Conservation (phyloP, 2,329 filamentous ascomycete genomes). For the Plenodomus biglobosus region DNA sequence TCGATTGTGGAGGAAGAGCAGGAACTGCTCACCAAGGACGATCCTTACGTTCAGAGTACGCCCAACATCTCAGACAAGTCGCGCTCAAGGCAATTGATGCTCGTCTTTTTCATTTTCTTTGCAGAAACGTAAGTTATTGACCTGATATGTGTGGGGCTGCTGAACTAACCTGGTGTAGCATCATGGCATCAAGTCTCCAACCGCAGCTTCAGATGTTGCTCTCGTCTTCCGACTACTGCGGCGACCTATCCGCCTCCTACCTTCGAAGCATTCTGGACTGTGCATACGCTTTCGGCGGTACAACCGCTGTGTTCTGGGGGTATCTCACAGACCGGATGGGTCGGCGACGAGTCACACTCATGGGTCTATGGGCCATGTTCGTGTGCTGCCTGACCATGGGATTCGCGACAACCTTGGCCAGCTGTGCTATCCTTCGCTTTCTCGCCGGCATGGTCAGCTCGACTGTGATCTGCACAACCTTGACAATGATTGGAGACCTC, state of each 20-base stretch:
- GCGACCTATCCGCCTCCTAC: slow-evolving; percentile 50
- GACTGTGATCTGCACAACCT: slow-evolving; percentile 48
- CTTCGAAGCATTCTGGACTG: slow-evolving; percentile 52
- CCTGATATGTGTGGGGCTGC: neutral
- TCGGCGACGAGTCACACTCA: slow-evolving; percentile 48
- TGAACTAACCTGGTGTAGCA: slow-evolving; percentile 24
- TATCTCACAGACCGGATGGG: slow-evolving; percentile 49
- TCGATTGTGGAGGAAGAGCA: slow-evolving; percentile 33
- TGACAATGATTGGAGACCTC: slow-evolving; percentile 53
- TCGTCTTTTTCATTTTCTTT: slow-evolving; percentile 52
- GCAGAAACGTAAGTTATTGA: slow-evolving; percentile 47
- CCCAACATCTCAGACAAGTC: slow-evolving; percentile 23
- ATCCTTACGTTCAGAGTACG: slow-evolving; percentile 26
- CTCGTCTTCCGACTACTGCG: slow-evolving; percentile 48
- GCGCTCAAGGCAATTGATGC: slow-evolving; percentile 40
- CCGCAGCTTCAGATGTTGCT: slow-evolving; percentile 52
- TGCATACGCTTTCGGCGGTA: slow-evolving; percentile 52
- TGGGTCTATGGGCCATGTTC: slow-evolving; percentile 49
- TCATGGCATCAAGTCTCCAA: slow-evolving; percentile 53
- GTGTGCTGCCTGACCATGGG: slow-evolving; percentile 52
- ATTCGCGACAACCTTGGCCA: slow-evolving; percentile 48
- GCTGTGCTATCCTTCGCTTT: slow-evolving; percentile 49
- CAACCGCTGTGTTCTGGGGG: slow-evolving; percentile 50
- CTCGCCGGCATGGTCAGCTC: slow-evolving; percentile 49
- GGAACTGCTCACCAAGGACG: slow-evolving; percentile 29